Evolutionary conservation across 2,329 filamentous ascomycete species (phyloP), one percentile per base, ranked within the genome.

Genomic region (Fusarium kyushuense): DNA sequence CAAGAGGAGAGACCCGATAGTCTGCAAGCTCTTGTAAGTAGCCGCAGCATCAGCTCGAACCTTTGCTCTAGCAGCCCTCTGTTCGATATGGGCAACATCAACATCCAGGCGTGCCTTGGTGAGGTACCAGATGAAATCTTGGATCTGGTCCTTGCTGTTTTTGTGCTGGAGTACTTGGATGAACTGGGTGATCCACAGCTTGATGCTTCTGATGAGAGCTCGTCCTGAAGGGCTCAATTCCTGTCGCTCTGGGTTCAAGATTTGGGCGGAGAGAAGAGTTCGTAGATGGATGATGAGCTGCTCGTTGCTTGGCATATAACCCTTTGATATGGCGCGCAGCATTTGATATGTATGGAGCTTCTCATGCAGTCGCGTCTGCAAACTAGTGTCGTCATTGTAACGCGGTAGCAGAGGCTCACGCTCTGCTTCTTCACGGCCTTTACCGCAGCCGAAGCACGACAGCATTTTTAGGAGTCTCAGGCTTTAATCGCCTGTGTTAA

Each of bases 321-420:
- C 95, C 74, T 92, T 88, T 2, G 87, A 87, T 12, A 97, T 78
- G 55, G 95, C 95, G 54, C 92, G 87, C 29, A 94, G 77, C 91
- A 97, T 97, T 83, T 97, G 93, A 76, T 97, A 97, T 27, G 90
- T 90, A 80, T 97, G 95, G 63, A 98, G 86, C 84, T 97, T 97
- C 78, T 95, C 89, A 75, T 95, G 92, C 60, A 97, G 85, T 73
- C 89, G 84, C 47, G 89, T 85, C 84, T 97, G 92, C 54, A 94
- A 82, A 32, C 84, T 81, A 1, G 94, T 97, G 74, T 96, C 92
- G 78, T 96, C 91, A 73, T 89, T 84, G 83, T 96, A 96, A 73
- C 89, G 90, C 59, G 94, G 92, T 48, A 97, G 88, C 58, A 97
- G 85, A 65, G 94, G 94, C 74, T 94, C 84, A 53, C 88, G 90